A percentile compares a stretch with the other conserved stretches of the same genome.
Conservation (phyloP, 192 early-diverging fungal genomes). For the Coemansia sp. region DNA sequence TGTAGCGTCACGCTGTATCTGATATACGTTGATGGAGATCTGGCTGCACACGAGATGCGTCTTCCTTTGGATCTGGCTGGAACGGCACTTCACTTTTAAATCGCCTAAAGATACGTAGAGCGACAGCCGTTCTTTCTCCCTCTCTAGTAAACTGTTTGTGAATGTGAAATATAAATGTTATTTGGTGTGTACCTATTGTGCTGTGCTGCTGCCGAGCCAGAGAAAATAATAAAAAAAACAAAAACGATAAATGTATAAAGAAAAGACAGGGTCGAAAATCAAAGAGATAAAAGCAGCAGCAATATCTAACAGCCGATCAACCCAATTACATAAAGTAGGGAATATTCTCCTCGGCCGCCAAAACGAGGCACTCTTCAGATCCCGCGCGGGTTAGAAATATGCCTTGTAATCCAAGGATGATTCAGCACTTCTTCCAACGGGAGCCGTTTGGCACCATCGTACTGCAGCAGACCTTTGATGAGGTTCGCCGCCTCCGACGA, state of each 20-base stretch:
- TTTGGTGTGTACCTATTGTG: not conserved
- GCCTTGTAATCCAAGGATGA: slow-evolving; percentile 74
- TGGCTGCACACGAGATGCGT: slow-evolving; percentile 33
- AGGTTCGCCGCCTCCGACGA: slow-evolving; percentile 80
- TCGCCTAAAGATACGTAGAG: no score
- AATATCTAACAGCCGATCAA: no score
- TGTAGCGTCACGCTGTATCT: slow-evolving; percentile 17
- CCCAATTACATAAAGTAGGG: no score
- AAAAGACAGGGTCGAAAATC: not conserved
- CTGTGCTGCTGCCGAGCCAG: not conserved
- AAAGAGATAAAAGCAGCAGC: not conserved
- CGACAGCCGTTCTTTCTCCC: no score
- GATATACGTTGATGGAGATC: slow-evolving; percentile 23
- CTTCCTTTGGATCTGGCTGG: not conserved
- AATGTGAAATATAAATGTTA: not conserved
- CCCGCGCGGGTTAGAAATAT: slow-evolving; percentile 24
- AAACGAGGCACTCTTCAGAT: no score
- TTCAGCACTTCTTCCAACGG: slow-evolving; percentile 70
- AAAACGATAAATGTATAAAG: not conserved
- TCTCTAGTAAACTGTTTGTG: no score
- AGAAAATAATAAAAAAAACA: not conserved
- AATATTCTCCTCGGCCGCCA: not conserved
- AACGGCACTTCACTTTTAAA: not conserved
- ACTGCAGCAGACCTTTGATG: slow-evolving; percentile 74
- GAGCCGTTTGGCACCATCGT: slow-evolving; percentile 68